Percentiles rank a stretch among this genome's conserved stretches.
Conservation (phyloP, 2,329 filamentous ascomycete genomes). For the Fusarium sp. region DNA sequence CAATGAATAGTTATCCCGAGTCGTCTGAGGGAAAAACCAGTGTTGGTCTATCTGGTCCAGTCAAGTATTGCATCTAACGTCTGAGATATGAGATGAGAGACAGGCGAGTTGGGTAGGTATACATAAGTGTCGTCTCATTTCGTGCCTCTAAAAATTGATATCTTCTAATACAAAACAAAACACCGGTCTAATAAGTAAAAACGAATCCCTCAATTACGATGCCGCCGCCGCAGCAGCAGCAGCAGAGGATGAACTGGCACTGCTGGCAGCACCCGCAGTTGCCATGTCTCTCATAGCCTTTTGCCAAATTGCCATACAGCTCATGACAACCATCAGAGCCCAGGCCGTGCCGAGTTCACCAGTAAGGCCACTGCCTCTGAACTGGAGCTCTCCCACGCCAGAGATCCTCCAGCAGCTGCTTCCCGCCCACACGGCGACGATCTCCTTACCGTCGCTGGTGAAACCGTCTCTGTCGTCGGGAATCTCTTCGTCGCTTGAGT, state of each 20-base stretch:
- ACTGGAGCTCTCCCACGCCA: conserved; percentile 39
- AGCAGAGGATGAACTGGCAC: background rate
- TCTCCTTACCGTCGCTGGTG: conserved; percentile 38
- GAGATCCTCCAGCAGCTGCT: conserved; percentile 22
- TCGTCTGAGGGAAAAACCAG: background rate
- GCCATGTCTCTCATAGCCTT: conserved; percentile 17
- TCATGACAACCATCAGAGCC: conserved; percentile 42
- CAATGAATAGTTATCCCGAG: background rate
- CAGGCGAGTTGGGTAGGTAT: background rate
- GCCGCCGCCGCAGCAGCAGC: background rate
- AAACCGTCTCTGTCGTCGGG: conserved; percentile 22
- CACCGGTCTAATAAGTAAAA: background rate
- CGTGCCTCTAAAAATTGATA: background rate
- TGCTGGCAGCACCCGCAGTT: conserved; percentile 6
- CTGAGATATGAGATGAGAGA: background rate
- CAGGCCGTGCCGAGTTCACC: conserved; percentile 40
- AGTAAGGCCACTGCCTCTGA: conserved; percentile 39
- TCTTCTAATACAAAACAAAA: background rate
- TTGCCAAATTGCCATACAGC: conserved; percentile 39
- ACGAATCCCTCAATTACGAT: background rate
- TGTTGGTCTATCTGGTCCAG: background rate
- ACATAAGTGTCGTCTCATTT: background rate
- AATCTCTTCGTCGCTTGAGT: conserved; percentile 10
- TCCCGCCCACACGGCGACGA: conserved; percentile 38
- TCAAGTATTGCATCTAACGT: background rate